phyloP scores from a whole-genome alignment of 2,329 filamentous ascomycete species.

The Aspergillus sp. region DNA sequence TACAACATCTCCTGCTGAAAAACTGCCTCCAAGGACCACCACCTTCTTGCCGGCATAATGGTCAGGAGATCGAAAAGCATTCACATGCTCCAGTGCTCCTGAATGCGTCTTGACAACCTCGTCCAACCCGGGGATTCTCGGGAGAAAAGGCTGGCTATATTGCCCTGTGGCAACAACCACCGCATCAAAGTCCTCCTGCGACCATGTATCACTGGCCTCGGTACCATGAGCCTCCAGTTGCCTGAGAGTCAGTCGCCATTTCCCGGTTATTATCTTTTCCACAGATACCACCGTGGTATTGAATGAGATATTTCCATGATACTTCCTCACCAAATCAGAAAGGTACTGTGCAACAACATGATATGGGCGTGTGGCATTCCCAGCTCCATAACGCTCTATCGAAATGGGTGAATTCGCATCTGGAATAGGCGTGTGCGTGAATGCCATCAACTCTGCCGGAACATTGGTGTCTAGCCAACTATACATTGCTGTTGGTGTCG shows the following conservation, averaged over 20 bases:
- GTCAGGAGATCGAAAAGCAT: constrained; percentile 32
- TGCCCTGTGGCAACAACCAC: constrained; percentile 45
- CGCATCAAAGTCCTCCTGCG: constrained; percentile 44
- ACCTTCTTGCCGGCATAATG: constrained; percentile 39
- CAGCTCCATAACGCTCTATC: constrained; percentile 18
- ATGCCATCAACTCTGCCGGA: constrained; percentile 27
- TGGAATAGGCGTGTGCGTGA: constrained; percentile 28
- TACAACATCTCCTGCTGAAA: constrained; percentile 30
- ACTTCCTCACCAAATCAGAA: constrained; percentile 23
- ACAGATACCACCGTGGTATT: constrained; percentile 33
- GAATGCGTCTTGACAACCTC: constrained; percentile 31
- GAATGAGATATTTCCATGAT: constrained; percentile 27
- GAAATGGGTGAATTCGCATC: constrained; percentile 23
- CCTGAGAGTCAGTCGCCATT: constrained; percentile 31
- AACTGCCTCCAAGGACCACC: constrained; percentile 29
- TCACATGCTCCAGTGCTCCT: constrained; percentile 36
- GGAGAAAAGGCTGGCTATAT: constrained; percentile 42
- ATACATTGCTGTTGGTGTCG: constrained; percentile 25
- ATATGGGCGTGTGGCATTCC: constrained; percentile 26
- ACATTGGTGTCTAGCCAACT: constrained; percentile 30
- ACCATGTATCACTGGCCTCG: constrained; percentile 32
- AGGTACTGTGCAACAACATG: constrained; percentile 23
- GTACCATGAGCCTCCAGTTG: constrained; percentile 25
- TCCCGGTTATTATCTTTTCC: constrained; percentile 31
- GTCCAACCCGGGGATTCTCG: constrained; percentile 35